Conservation (phyloP, 805 yeast genomes). For the Candida pseudofarinosa region DNA sequence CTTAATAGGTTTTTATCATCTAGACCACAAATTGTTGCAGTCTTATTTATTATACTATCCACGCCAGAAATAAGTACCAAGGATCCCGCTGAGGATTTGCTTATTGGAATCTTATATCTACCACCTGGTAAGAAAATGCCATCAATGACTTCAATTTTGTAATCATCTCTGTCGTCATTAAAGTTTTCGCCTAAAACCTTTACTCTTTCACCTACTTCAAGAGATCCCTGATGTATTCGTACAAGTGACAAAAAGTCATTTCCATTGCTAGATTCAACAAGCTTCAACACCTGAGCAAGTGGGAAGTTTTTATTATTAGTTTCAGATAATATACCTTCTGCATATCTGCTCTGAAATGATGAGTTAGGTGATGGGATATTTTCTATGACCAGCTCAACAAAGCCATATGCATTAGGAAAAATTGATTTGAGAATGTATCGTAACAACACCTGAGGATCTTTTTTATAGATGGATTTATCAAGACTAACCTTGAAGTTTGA, state of each 20-base stretch:
- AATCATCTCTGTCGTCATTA: conserved; percentile 50
- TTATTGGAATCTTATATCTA: conserved; percentile 57
- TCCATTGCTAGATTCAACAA: conserved; percentile 54
- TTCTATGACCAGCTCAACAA: conserved; percentile 45
- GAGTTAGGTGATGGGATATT: conserved; percentile 20
- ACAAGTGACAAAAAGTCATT: conserved; percentile 53
- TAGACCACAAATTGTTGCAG: conserved; percentile 51
- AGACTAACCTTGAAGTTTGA: conserved; percentile 46
- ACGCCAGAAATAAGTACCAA: conserved; percentile 66
- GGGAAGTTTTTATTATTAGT: background rate
- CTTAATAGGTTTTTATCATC: conserved; percentile 11
- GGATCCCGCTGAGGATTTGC: conserved; percentile 58
- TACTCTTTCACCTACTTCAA: conserved; percentile 46
- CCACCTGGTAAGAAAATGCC: conserved; percentile 60
- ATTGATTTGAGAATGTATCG: conserved; percentile 49
- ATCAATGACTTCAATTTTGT: conserved; percentile 36
- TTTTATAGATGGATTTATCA: conserved; percentile 33
- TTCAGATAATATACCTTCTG: background rate
- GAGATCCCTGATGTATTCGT: conserved; percentile 57
- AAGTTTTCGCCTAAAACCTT: conserved; percentile 55
- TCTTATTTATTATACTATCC: conserved; percentile 50
- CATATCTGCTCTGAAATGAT: conserved; percentile 6
- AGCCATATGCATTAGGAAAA: conserved; percentile 48
- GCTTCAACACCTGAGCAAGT: conserved; percentile 41
- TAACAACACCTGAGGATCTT: conserved; percentile 60